Evolutionary conservation across 2,329 filamentous ascomycete genomes (phyloP).

Genomic region (Pestalotiopsis sp.): DNA sequence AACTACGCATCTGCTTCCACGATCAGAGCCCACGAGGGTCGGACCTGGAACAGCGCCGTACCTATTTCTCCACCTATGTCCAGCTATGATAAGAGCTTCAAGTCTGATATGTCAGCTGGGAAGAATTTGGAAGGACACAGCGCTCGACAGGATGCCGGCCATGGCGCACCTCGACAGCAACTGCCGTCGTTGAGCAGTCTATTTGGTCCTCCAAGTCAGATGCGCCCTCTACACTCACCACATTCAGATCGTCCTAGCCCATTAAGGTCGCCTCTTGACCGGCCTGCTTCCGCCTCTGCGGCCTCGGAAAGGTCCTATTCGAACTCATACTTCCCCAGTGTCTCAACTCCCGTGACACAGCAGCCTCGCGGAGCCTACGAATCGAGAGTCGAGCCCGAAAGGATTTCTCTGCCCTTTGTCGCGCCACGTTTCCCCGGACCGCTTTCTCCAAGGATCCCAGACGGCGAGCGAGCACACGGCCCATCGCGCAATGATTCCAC

Average conservation of each 20-base stretch:
- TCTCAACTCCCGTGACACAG: conserved; percentile 35
- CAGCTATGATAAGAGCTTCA: conserved; percentile 54
- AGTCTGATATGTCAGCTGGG: conserved; percentile 45
- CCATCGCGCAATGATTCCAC: conserved; percentile 23
- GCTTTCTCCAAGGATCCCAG: conserved; percentile 47
- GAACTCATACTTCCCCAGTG: conserved; percentile 51
- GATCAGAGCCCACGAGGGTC: conserved; percentile 48
- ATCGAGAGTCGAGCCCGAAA: conserved; percentile 45
- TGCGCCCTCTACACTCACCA: conserved; percentile 48
- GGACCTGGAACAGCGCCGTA: conserved; percentile 45
- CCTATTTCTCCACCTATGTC: conserved; percentile 60
- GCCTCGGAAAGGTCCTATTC: conserved; percentile 41
- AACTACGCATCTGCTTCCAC: conserved; percentile 48
- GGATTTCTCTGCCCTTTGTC: conserved; percentile 35
- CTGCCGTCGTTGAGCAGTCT: conserved; percentile 61
- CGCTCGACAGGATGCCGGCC: conserved; percentile 35
- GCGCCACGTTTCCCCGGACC: conserved; percentile 43
- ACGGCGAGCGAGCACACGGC: conserved; percentile 36
- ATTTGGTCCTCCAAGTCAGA: conserved; percentile 51
- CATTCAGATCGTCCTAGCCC: conserved; percentile 47
- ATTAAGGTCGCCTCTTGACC: conserved; percentile 50
- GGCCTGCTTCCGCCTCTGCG: conserved; percentile 41
- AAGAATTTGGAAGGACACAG: conserved; percentile 41
- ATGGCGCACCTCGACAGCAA: conserved; percentile 44
- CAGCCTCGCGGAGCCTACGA: conserved; percentile 52